Evolutionary conservation across 73 alveolate species (phyloP).

Genomic region (Uronychia setigera): DNA sequence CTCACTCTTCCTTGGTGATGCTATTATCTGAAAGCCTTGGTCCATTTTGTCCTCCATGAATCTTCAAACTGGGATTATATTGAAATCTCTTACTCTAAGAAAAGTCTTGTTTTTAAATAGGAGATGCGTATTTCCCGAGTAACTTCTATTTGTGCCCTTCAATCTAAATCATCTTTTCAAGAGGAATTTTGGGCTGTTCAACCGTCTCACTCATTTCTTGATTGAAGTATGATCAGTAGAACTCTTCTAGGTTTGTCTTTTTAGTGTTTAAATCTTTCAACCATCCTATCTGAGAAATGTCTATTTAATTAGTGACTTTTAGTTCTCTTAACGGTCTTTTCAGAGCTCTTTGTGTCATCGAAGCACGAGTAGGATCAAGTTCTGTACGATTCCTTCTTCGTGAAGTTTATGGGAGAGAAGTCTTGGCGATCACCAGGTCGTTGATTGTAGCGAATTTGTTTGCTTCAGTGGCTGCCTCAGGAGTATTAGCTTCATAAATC

Average conservation of each 20-base stretch:
- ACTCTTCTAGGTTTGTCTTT: background rate
- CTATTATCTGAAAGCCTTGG: background rate
- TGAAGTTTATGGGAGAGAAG: no score
- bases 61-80: background rate
- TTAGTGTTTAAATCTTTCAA: background rate
- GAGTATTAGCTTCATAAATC: background rate
- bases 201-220: background rate
- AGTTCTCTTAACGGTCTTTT: background rate
- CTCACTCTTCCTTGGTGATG: no score
- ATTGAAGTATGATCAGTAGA: background rate
- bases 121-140: background rate
- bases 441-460: background rate
- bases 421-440: slow-evolving; percentile 1
- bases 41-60: background rate
- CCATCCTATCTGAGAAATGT: background rate
- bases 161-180: background rate
- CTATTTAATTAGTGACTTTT: background rate
- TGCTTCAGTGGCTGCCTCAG: background rate
- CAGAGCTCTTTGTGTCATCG: background rate
- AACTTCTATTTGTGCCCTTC: background rate
- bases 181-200: background rate
- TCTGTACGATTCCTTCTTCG: background rate
- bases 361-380: background rate
- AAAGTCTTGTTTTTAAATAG: background rate
- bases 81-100: background rate